Evolutionary conservation across 2,329 filamentous ascomycete species (phyloP).

Genomic region (Leptographium procerum): DNA sequence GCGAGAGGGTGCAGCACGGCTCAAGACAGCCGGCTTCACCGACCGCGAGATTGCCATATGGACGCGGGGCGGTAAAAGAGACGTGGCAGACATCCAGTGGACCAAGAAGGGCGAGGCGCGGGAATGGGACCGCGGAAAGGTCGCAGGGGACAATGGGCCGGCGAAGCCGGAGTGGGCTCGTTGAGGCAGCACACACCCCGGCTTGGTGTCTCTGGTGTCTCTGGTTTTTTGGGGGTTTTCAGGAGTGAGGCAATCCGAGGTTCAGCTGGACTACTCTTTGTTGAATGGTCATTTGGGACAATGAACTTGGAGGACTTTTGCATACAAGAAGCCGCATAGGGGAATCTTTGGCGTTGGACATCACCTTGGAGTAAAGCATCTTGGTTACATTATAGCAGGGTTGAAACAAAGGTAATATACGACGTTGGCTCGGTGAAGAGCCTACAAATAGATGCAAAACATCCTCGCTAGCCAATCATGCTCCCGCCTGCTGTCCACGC

Average conservation of each 20-base stretch:
- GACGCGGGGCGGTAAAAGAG: constrained; percentile 50
- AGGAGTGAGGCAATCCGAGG: neutral
- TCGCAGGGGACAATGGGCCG: constrained; percentile 9
- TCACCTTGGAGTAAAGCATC: neutral
- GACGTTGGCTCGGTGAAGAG: neutral
- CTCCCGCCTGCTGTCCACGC: neutral
- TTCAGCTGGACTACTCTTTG: neutral
- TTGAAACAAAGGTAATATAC: too few species aligned
- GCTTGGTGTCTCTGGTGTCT: too few species aligned
- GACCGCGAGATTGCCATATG: constrained; percentile 62
- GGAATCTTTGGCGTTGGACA: neutral
- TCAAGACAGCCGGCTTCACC: constrained; percentile 68
- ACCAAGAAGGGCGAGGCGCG: constrained; percentile 52
- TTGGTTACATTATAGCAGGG: neutral
- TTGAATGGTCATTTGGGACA: neutral
- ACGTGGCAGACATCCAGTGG: constrained; percentile 62
- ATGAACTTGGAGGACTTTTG: too few species aligned
- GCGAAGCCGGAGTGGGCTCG: constrained; percentile 11
- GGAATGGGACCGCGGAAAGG: constrained; percentile 50
- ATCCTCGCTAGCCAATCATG: neutral
- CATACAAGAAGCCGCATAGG: too few species aligned
- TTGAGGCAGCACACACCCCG: neutral
- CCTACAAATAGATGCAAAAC: neutral
- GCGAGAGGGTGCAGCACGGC: constrained; percentile 60
- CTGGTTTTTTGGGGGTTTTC: neutral